Conservation (phyloP, 1,284 basidiomycete species). For the Cryptococcus jaspeensis region DNA sequence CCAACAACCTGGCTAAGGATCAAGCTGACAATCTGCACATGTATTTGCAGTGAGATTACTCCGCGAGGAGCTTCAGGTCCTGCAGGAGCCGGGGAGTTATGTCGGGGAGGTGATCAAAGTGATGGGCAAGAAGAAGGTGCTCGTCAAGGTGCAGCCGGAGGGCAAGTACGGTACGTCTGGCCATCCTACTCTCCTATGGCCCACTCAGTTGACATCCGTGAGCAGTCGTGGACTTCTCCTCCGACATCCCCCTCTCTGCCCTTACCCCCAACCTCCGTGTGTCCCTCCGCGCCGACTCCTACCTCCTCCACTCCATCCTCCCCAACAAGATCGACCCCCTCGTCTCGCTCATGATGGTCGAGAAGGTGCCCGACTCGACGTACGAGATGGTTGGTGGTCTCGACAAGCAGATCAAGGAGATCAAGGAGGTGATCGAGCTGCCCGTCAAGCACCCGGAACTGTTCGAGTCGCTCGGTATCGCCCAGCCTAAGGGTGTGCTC, state of each 20-base stretch:
- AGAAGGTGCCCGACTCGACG: constrained; percentile 97
- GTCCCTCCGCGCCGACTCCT: constrained; percentile 92
- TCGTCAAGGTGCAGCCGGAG: constrained; percentile 98
- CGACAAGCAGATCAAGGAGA: constrained; percentile 98
- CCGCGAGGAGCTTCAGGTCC: constrained; percentile 87
- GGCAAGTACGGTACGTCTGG: constrained; percentile 83
- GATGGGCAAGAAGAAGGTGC: constrained; percentile 98
- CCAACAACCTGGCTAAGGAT: not conserved
- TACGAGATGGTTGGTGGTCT: constrained; percentile 99
- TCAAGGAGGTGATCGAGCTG: constrained; percentile 98
- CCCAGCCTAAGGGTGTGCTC: constrained; percentile 95
- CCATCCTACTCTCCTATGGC: not conserved
- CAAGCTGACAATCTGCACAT: not conserved
- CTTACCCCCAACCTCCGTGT: constrained; percentile 88
- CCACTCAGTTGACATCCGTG: not conserved
- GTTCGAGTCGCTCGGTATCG: constrained; percentile 94
- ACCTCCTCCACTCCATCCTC: constrained; percentile 89
- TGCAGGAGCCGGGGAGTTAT: constrained; percentile 96
- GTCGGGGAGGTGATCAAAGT: constrained; percentile 98
- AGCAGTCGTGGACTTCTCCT: constrained; percentile 88
- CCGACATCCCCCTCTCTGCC: constrained; percentile 76
- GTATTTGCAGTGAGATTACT: constrained; percentile 67
- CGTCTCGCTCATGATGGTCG: constrained; percentile 99
- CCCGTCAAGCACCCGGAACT: constrained; percentile 98
- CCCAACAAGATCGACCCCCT: constrained; percentile 95